Evolutionary conservation across 2,329 filamentous ascomycete species (phyloP).

Genomic region (Onygenales sp.): DNA sequence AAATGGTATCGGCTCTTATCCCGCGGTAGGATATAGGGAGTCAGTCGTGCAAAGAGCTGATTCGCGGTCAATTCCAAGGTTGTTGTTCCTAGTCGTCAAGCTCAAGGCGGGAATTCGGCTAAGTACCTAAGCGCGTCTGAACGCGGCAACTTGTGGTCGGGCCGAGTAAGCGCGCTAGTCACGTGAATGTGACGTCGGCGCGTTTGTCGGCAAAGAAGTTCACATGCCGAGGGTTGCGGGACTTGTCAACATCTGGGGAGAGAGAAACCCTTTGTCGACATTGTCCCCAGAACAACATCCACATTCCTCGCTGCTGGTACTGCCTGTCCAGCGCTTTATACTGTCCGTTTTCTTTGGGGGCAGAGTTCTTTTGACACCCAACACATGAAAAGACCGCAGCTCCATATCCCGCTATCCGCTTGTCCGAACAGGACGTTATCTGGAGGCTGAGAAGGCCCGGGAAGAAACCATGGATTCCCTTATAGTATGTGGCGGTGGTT

Average conservation of each 20-base stretch:
- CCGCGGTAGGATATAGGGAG: not conserved
- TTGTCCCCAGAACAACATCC: not conserved
- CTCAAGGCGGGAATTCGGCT: not conserved
- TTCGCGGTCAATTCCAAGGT: too few relatives aligned
- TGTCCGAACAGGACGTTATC: not conserved
- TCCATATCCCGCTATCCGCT: not conserved
- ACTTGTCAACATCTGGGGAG: not conserved
- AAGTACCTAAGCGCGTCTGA: not conserved
- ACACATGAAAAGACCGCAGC: not conserved
- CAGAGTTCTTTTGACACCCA: not conserved
- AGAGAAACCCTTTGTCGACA: not conserved
- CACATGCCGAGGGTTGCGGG: conserved; percentile 29
- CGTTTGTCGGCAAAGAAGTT: conserved; percentile 13
- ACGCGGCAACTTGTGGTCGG: not conserved
- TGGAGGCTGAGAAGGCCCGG: not conserved
- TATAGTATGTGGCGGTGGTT: conserved; percentile 16
- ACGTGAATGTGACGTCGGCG: conserved; percentile 25
- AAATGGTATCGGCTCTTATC: not conserved
- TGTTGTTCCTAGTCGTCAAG: too few relatives aligned
- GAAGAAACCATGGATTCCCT: conserved; percentile 25
- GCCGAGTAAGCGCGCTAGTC: conserved; percentile 5
- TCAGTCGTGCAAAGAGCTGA: not conserved
- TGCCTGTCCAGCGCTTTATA: too few relatives aligned
- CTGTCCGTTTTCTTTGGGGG: not conserved
- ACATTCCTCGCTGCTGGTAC: too few relatives aligned